Evolutionary conservation across 257 asterid genomes (phyloP).

Genomic region (Solanum piurae): DNA sequence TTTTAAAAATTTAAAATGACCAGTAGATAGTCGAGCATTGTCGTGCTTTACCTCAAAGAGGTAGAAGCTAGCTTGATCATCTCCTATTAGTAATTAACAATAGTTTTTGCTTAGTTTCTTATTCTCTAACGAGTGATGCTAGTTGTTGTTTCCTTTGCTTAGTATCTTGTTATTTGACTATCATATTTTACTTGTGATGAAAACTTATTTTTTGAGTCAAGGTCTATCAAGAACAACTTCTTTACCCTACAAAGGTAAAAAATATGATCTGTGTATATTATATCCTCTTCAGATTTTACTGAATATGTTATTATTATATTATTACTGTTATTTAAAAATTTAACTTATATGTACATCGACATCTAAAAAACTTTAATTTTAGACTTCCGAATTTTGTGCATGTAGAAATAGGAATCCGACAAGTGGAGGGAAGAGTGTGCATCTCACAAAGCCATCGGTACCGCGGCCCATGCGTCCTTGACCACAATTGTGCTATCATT

Average conservation of each 20-base stretch:
- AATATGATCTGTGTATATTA: neutral
- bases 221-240: neutral
- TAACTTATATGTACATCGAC: neutral
- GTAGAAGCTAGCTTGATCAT: neutral
- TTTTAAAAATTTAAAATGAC: neutral
- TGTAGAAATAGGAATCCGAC: neutral
- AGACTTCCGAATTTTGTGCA: neutral
- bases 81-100: neutral
- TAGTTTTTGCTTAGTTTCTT: neutral
- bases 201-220: neutral
- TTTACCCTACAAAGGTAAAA: neutral
- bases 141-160: too few relatives aligned
- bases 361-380: neutral
- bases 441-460: slow-evolving; percentile 10
- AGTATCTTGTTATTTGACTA: neutral
- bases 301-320: neutral
- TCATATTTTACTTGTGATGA: too few relatives aligned
- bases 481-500: slow-evolving; percentile 12
- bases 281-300: neutral
- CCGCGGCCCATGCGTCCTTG: slow-evolving; percentile 4
- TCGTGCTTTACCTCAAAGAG: neutral
- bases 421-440: slow-evolving; percentile 9
- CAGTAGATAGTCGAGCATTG: neutral
- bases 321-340: neutral
- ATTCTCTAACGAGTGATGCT: neutral